Evolutionary conservation across 139 green algal genomes (phyloP).

Genomic region (Chlorella vulgaris): DNA sequence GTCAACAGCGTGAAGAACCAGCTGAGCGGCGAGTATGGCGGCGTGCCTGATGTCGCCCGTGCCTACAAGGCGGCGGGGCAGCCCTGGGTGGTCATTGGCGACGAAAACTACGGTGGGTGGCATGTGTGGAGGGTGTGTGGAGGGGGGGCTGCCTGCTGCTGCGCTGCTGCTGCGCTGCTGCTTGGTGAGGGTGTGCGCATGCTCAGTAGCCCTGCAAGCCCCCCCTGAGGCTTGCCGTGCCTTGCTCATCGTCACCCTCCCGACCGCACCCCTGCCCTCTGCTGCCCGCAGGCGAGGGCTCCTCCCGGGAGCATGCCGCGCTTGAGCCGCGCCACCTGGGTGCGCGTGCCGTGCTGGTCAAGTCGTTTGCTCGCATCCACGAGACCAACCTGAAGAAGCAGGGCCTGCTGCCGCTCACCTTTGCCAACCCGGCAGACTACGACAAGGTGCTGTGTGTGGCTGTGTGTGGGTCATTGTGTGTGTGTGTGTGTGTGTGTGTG

Average conservation of each 20-base stretch:
- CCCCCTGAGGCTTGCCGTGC: too few relatives aligned
- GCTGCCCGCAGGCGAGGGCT: conserved; percentile 67
- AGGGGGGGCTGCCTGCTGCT: neutral
- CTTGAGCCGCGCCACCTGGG: conserved; percentile 95
- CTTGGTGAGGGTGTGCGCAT: neutral
- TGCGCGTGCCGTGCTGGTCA: conserved; percentile 88
- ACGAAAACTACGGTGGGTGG: conserved; percentile 90
- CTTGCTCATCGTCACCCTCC: too few relatives aligned
- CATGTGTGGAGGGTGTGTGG: neutral
- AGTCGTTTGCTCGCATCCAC: conserved; percentile 96
- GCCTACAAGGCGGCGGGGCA: conserved; percentile 86
- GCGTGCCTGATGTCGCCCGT: conserved; percentile 70
- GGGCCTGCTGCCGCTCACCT: conserved; percentile 88
- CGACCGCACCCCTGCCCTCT: neutral
- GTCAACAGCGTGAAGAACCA: conserved; percentile 77
- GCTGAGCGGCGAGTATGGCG: conserved; percentile 66
- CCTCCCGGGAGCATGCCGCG: conserved; percentile 89
- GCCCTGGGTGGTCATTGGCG: conserved; percentile 88
- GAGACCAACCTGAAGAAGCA: conserved; percentile 99
- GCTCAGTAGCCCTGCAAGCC: neutral
- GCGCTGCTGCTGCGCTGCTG: neutral
- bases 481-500: neutral
- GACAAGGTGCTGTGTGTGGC: conserved; percentile 71
- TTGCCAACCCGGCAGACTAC: conserved; percentile 92
- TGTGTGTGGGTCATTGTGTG: neutral